phyloP scores from a whole-genome alignment of 2,329 filamentous ascomycete genomes.

The Alternaria sp. region DNA sequence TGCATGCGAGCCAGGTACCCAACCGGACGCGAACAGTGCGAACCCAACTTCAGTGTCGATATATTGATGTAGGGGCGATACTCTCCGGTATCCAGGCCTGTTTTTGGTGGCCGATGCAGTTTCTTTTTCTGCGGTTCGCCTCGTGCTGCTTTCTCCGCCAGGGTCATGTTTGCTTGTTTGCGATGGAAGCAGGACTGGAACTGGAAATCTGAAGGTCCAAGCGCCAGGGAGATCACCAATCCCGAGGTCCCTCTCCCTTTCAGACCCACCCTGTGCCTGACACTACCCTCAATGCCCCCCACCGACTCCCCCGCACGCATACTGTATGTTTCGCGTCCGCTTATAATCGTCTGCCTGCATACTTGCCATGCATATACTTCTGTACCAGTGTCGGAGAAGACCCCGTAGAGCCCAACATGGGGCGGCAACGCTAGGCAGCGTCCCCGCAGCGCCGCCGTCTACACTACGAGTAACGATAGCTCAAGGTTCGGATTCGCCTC shows the following conservation, averaged over 20 bases:
- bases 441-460: background rate
- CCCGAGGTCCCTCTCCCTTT: conserved; percentile 7
- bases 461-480: background rate
- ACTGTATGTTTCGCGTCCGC: conserved; percentile 2
- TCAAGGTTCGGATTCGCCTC: background rate
- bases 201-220: conserved; percentile 2
- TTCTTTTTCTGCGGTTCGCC: background rate
- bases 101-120: background rate
- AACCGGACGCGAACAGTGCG: background rate
- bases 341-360: background rate
- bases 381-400: background rate
- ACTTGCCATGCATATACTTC: background rate
- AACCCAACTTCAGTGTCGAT: background rate
- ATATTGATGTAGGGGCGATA: background rate
- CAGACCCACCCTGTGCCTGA: conserved; percentile 9
- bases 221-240: conserved; percentile 14
- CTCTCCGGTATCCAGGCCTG: background rate
- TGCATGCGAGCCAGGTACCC: background rate
- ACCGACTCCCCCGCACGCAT: conserved; percentile 1
- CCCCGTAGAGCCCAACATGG: background rate
- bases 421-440: background rate
- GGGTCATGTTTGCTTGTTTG: background rate
- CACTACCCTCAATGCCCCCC: conserved; percentile 2
- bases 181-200: background rate
- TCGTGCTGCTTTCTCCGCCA: background rate